phyloP scores from a whole-genome alignment of 805 yeast genomes.

The Lipomyces mesembrius region DNA sequence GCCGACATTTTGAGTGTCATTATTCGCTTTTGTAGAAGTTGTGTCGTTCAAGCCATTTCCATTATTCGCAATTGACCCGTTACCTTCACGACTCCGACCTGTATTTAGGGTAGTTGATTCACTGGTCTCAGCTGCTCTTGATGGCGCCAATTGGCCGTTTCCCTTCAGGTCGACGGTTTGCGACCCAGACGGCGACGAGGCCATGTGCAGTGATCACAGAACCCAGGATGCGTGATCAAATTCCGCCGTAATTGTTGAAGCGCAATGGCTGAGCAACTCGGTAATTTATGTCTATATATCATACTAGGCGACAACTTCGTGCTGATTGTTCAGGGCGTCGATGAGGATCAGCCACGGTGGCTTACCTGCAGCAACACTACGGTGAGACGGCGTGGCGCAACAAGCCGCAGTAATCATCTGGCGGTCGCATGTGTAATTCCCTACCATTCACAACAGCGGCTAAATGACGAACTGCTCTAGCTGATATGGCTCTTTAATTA shows the following conservation, averaged over 20 bases:
- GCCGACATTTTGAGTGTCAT: neutral
- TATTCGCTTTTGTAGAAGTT: neutral
- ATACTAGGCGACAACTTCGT: no score
- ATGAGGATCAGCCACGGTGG: neutral
- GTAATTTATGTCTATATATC: neutral
- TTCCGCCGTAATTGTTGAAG: neutral
- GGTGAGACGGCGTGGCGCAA: neutral
- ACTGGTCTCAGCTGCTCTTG: neutral
- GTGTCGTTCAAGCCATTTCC: neutral
- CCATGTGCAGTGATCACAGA: constrained; percentile 13
- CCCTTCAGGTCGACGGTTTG: constrained; percentile 10
- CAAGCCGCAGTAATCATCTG: neutral
- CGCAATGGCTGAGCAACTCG: neutral
- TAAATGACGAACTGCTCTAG: no score
- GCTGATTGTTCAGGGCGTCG: neutral
- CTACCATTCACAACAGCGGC: no score
- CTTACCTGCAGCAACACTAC: neutral
- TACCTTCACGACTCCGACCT: neutral
- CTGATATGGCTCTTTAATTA: no score
- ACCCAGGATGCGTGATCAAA: neutral
- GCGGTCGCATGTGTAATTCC: no score
- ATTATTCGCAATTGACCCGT: neutral
- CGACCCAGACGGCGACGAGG: constrained; percentile 23
- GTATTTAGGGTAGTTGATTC: neutral
- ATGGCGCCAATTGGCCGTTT: neutral